Evolutionary conservation across 306 rosid species (phyloP).

Genomic region (Glycine soja): DNA sequence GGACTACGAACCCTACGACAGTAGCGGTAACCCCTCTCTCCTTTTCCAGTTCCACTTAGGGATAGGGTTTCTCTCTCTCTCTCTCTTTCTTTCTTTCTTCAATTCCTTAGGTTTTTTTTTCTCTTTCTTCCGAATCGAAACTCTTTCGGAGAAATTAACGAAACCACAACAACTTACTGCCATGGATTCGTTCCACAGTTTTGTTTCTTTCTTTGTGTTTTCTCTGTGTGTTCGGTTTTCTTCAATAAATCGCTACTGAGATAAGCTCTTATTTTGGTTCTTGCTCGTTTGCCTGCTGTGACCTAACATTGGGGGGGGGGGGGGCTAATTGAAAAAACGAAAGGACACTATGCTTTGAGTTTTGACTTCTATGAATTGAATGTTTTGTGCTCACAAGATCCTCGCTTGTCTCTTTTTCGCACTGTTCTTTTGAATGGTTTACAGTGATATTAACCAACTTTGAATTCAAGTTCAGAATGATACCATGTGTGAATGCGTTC

Average conservation of each 20-base stretch:
- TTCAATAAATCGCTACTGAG: not conserved
- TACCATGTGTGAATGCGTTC: not conserved
- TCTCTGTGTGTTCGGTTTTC: not conserved
- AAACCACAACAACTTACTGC: not conserved
- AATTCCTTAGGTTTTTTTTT: not conserved
- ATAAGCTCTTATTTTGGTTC: not conserved
- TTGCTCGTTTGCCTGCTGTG: constrained; percentile 4
- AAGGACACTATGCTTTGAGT: not conserved
- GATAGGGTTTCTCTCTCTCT: constrained; percentile 45
- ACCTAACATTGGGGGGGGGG: not conserved
- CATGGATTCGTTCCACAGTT: not conserved
- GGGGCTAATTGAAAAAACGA: not conserved
- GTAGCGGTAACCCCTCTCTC: constrained; percentile 72
- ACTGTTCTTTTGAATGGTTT: not conserved
- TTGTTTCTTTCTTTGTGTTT: not conserved
- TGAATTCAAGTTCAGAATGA: constrained; percentile 10
- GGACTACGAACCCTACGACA: constrained; percentile 96
- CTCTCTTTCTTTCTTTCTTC: constrained; percentile 28
- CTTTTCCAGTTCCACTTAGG: constrained; percentile 27
- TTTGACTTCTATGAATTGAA: not conserved
- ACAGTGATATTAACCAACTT: not conserved
- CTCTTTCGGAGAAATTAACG: not conserved
- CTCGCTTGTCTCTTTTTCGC: not conserved
- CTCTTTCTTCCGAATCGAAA: not conserved
- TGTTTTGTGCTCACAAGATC: not conserved